Evolutionary conservation across 2,329 filamentous ascomycete species (phyloP).

Genomic region (Blumeria hordei): DNA sequence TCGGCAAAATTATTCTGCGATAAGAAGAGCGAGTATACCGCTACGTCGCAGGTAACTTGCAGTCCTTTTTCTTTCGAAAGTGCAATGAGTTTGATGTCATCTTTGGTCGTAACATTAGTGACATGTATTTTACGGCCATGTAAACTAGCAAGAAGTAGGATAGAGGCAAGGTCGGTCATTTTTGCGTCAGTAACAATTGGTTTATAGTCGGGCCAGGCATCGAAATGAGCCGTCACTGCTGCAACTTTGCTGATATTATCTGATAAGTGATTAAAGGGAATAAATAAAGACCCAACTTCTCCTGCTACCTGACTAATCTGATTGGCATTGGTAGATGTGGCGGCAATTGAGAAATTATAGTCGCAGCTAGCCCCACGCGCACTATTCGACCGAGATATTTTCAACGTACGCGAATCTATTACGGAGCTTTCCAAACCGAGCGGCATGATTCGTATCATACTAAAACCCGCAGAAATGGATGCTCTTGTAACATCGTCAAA

Average conservation of each 20-base stretch:
- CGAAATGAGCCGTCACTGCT: conserved; percentile 55
- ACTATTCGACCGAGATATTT: conserved; percentile 46
- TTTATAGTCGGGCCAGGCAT: conserved; percentile 53
- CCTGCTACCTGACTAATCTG: conserved; percentile 48
- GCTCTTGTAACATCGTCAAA: conserved; percentile 47
- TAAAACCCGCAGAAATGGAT: conserved; percentile 52
- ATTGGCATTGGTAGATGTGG: conserved; percentile 47
- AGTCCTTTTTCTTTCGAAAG: conserved; percentile 63
- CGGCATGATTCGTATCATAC: conserved; percentile 59
- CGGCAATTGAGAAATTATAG: conserved; percentile 57
- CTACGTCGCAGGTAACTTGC: conserved; percentile 60
- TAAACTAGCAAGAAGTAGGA: conserved; percentile 52
- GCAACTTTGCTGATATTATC: conserved; percentile 70
- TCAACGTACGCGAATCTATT: conserved; percentile 46
- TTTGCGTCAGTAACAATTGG: conserved; percentile 64
- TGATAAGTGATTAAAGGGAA: conserved; percentile 56
- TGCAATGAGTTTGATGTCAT: conserved; percentile 54
- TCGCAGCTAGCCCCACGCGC: conserved; percentile 46
- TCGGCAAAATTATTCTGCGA: conserved; percentile 45
- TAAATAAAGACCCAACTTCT: conserved; percentile 59
- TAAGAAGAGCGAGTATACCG: conserved; percentile 56
- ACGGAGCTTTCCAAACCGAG: conserved; percentile 48
- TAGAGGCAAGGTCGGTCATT: conserved; percentile 57
- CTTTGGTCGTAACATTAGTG: conserved; percentile 57
- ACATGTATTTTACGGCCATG: conserved; percentile 60